phyloP scores from a whole-genome alignment of 2,329 filamentous ascomycete genomes.

The Apiospora koreana region DNA sequence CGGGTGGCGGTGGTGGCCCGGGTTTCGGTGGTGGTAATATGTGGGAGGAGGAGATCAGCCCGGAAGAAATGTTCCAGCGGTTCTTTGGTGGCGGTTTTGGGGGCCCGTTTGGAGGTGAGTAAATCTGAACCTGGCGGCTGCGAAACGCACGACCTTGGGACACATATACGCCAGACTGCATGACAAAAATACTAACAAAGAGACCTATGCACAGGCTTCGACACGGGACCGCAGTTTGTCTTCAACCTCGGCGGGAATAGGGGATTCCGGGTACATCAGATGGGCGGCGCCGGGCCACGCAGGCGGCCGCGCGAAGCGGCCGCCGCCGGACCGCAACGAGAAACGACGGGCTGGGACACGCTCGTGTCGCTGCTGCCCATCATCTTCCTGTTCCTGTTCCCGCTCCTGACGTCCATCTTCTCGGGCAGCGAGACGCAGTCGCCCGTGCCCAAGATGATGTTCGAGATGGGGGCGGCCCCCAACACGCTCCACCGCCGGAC shows the following conservation, averaged over 20 bases:
- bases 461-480: constrained; percentile 70
- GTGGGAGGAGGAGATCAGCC: constrained; percentile 91
- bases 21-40: constrained; percentile 60
- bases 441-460: constrained; percentile 70
- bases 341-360: constrained; percentile 55
- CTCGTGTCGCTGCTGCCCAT: constrained; percentile 82
- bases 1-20: constrained; percentile 38
- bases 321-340: constrained; percentile 52
- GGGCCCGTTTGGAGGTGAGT: constrained; percentile 64
- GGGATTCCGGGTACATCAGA: constrained; percentile 92
- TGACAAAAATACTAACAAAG: not conserved
- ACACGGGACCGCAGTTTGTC: constrained; percentile 83
- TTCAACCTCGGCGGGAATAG: constrained; percentile 94
- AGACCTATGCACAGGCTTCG: constrained; percentile 58
- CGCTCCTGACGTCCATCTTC: constrained; percentile 80
- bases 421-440: constrained; percentile 53
- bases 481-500: constrained; percentile 72
- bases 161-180: constrained; percentile 14
- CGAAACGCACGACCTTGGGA: not conserved
- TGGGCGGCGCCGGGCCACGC: constrained; percentile 78
- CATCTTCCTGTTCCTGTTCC: constrained; percentile 84
- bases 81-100: constrained; percentile 85
- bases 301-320: constrained; percentile 70
- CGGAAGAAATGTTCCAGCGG: constrained; percentile 94
- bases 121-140: not conserved